Evolutionary conservation across 805 yeast species (phyloP), one percentile per base, ranked within the genome.

Genomic region (Ogataea wickerhamii): DNA sequence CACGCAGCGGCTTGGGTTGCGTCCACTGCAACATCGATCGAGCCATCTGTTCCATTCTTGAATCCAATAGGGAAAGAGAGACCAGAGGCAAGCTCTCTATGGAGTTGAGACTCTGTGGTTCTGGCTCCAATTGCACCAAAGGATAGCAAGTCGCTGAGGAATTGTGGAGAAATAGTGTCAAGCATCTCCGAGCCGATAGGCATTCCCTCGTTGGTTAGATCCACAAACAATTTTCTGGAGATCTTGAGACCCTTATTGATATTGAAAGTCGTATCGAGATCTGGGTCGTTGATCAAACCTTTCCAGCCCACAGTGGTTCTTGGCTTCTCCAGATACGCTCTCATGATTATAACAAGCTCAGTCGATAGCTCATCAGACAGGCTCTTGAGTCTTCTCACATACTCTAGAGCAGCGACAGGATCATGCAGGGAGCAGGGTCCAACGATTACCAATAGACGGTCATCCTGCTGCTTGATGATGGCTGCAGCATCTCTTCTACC

Each of bases 241-340:
- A 86, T 76, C 55, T 87, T 78, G 49, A 91, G 73, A 56, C 98
- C 98, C 68, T 87, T 87, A 76, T 91, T 91, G 63, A 91, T 93
- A 63, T 91, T 83, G 78, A 83, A 93, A 34, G 96, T 73, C 57
- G 85, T 84, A 66, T 91, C 87, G 44, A 91, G 78, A 57, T 91
- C 95, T 32, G 98, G 98, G 66, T 91, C 98, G 64, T 91, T 91
- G 61, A 91, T 88, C 56, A 91, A 73, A 55, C 98, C 98, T 68
- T 91, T 91, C 98, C 98, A 91, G 49, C 98, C 98, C 38, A 91
- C 98, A 18, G 98, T 91, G 47, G 98, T 91, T 73, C 98, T 83
- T 56, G 98, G 98, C 68, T 91, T 91, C 69, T 91, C 98, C 52
- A 91, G 74, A 74, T 91, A 91, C 5, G 98, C 98, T 71, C 98